phyloP scores from a whole-genome alignment of 169 alveolate genomes.

The Plasmodium gaboni region DNA sequence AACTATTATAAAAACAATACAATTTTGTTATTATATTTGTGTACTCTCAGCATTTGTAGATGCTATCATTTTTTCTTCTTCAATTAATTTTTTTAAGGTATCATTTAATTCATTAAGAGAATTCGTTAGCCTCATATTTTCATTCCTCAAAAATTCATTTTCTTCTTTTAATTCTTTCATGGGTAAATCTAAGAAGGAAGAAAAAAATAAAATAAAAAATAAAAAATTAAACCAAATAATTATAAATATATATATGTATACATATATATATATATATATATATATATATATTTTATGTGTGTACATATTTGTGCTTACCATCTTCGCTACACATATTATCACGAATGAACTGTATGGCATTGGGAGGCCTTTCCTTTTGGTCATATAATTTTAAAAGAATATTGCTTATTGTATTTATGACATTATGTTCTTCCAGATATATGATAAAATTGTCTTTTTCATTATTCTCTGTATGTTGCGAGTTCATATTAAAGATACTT shows the following conservation, averaged over 20 bases:
- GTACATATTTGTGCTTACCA: constrained; percentile 6
- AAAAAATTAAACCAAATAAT: background rate
- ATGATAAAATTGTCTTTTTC: constrained; percentile 34
- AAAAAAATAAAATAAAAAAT: constrained; percentile 4
- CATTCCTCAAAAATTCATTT: constrained; percentile 54
- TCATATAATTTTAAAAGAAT: constrained; percentile 49
- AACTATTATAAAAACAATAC: too few relatives aligned
- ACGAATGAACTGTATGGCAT: constrained; percentile 50
- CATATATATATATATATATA: constrained; percentile 3
- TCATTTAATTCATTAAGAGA: constrained; percentile 61
- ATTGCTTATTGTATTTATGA: constrained; percentile 47
- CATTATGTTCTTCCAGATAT: constrained; percentile 55
- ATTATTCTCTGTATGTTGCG: background rate
- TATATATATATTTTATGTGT: background rate
- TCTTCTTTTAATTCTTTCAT: constrained; percentile 52
- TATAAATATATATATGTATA: constrained; percentile 1
- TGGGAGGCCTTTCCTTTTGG: constrained; percentile 63
- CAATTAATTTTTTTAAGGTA: constrained; percentile 36
- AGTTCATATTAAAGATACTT: too few relatives aligned
- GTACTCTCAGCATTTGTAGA: background rate
- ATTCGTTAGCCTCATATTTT: constrained; percentile 52
- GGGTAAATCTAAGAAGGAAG: constrained; percentile 30
- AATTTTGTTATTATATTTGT: too few relatives aligned
- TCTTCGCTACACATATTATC: constrained; percentile 13
- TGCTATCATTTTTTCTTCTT: background rate